Percentiles rank a stretch among this genome's conserved stretches.
Evolutionary conservation across 495 filamentous ascomycete species (phyloP).

Genomic region (Pyronema domesticum): DNA sequence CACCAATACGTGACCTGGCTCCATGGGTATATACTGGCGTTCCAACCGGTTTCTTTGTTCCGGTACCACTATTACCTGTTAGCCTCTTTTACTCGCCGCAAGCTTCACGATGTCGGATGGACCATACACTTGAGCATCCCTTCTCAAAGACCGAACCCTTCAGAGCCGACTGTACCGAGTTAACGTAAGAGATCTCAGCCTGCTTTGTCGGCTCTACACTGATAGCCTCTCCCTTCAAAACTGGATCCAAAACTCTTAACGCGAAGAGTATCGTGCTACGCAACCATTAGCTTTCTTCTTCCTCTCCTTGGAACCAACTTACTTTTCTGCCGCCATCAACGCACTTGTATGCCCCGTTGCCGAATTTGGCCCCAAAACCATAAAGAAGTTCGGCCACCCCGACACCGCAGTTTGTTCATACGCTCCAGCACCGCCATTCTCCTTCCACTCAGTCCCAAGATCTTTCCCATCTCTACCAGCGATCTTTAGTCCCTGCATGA

Average conservation of each 20-base stretch:
- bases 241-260: constrained; percentile 34
- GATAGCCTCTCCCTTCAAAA: constrained; percentile 30
- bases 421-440: constrained; percentile 38
- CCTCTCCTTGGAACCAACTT: constrained; percentile 22
- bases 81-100: constrained; percentile 19
- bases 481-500: constrained; percentile 28
- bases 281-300: not conserved
- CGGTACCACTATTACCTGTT: constrained; percentile 14
- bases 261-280: constrained; percentile 29
- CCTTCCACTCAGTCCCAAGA: constrained; percentile 37
- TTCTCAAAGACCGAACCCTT: constrained; percentile 31
- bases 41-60: constrained; percentile 27
- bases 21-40: constrained; percentile 34
- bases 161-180: constrained; percentile 28
- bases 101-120: constrained; percentile 11
- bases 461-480: constrained; percentile 32
- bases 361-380: constrained; percentile 48
- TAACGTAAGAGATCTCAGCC: constrained; percentile 30
- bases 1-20: constrained; percentile 27
- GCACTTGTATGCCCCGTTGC: constrained; percentile 46
- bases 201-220: constrained; percentile 25
- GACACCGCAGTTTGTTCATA: constrained; percentile 49
- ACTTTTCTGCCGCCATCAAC: constrained; percentile 41
- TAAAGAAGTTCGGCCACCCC: constrained; percentile 52
- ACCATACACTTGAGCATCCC: constrained; percentile 17